A percentile compares a stretch with the other conserved stretches of the same genome.
Evolutionary conservation across 2,329 filamentous ascomycete genomes (phyloP).

Genomic region (Colletotrichum tropicicola): DNA sequence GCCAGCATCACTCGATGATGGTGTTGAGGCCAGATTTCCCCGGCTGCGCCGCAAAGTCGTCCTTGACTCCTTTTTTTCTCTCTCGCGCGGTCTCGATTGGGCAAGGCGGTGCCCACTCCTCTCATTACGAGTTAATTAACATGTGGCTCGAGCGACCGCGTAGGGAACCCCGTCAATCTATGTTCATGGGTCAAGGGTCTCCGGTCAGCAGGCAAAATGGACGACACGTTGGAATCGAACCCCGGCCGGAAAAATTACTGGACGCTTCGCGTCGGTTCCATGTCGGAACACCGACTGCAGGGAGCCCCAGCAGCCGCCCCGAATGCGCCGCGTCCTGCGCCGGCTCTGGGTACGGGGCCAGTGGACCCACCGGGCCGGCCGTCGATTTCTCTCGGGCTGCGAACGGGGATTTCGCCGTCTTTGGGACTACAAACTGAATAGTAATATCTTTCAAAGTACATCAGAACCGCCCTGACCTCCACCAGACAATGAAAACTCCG

Average conservation of each 20-base stretch:
- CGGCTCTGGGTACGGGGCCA: no score
- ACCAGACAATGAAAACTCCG: neutral
- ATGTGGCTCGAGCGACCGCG: neutral
- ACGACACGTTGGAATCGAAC: neutral
- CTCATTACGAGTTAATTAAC: neutral
- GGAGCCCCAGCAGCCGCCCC: no score
- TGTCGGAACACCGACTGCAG: neutral
- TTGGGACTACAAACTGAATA: no score
- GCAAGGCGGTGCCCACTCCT: neutral
- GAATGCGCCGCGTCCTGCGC: no score
- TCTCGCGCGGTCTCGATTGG: neutral
- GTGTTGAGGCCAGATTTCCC: neutral
- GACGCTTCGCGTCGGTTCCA: neutral
- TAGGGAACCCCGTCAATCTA: no score
- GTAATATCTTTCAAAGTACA: no score
- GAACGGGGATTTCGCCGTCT: no score
- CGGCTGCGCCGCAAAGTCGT: no score
- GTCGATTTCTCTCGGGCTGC: no score
- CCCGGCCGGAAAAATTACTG: neutral
- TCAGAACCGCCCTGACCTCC: no score
- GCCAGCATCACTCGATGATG: no score
- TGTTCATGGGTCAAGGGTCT: neutral
- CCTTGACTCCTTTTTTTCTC: neutral
- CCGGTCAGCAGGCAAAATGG: neutral
- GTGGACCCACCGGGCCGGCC: no score